phyloP scores from a whole-genome alignment of 2,329 filamentous ascomycete genomes.

The Colletotrichum phormii region DNA sequence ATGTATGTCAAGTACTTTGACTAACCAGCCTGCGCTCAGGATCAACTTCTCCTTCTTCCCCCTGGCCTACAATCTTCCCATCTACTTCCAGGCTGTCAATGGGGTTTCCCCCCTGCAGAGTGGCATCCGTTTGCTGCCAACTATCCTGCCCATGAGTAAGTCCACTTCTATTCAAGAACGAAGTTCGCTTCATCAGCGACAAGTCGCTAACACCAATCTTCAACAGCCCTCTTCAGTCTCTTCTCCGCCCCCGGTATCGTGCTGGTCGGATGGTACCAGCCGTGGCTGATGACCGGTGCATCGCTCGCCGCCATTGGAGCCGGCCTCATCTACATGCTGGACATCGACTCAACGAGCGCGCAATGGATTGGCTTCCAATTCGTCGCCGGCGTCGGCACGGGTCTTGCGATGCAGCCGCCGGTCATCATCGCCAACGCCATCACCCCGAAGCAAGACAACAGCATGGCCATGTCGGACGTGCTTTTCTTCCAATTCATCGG shows the following conservation, averaged over 20 bases:
- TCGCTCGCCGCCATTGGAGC: constrained; percentile 47
- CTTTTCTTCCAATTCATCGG: constrained; percentile 55
- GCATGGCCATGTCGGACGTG: constrained; percentile 41
- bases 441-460: constrained; percentile 9
- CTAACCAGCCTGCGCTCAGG: too few relatives aligned
- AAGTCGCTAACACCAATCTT: too few relatives aligned
- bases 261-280: constrained; percentile 40
- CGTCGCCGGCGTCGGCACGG: constrained; percentile 54
- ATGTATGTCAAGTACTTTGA: too few relatives aligned
- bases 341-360: constrained; percentile 43
- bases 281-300: constrained; percentile 32
- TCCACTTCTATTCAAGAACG: constrained; percentile 40
- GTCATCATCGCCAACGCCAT: constrained; percentile 46
- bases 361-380: constrained; percentile 61
- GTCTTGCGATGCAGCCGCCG: constrained; percentile 53
- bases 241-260: constrained; percentile 10
- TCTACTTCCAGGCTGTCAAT: constrained; percentile 50
- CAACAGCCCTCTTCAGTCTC: neutral
- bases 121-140: too few relatives aligned
- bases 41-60: constrained; percentile 54
- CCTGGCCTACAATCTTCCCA: constrained; percentile 58
- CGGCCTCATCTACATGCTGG: constrained; percentile 51
- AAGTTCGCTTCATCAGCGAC: too few relatives aligned
- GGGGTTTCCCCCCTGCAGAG: too few relatives aligned
- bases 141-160: constrained; percentile 25